Base-by-base conservation (phyloP, 352 stramenopile genomes). In the Phytophthora brassicae region DNA sequence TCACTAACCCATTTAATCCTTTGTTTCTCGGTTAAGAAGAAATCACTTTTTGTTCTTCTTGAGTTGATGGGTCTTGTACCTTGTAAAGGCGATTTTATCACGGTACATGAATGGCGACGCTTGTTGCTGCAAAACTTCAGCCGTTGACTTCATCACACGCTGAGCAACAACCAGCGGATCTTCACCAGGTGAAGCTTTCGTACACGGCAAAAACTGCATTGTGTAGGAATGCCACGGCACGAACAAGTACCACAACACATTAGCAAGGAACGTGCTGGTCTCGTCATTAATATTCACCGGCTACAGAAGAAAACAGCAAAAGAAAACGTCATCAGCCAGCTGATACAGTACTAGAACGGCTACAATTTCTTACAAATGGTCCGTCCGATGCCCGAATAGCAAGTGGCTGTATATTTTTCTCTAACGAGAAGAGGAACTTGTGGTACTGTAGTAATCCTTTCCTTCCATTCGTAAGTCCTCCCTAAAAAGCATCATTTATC, bases 281-380 rank as follows among this genome's bases (percentile, higher is more conserved):
- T 90, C 81, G 63, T 89, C 81, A 35, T 90, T 90, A 60, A 89
- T 88, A 48, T 90, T 89, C 39, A 90, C 70, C 13, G 81, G 81
- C 77, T 89, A 28, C n/a, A 60, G 39, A 35, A 28, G 60, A 14
- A 50, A 3, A 48, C 12, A 60, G 3, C 23, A 51, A 12, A 46
- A 9, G 19, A 16, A 12, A 20, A 51, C 7, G 52, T 31, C 20
- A 31, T 56, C 2, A 48, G 22, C 12, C 19, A 39, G 1, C 63
- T 16, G 2, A 28, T 23, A 49, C 9, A 17, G 12, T n/a, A 44
- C 38, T 6, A 44, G 38, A 42, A 7, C 35, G 6, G 1, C 7
- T n/a, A 42, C 16, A 57, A 9, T 1, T 68, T 7, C 78, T 65
- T 71, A 90, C 81, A 65, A 90, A 89, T 6, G 77, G 77, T 29